These are phyloP conservation scores for Cladorrhinum samala DNA, from an alignment of 495 filamentous ascomycete genomes.

Conservation along the genomic window DNA sequence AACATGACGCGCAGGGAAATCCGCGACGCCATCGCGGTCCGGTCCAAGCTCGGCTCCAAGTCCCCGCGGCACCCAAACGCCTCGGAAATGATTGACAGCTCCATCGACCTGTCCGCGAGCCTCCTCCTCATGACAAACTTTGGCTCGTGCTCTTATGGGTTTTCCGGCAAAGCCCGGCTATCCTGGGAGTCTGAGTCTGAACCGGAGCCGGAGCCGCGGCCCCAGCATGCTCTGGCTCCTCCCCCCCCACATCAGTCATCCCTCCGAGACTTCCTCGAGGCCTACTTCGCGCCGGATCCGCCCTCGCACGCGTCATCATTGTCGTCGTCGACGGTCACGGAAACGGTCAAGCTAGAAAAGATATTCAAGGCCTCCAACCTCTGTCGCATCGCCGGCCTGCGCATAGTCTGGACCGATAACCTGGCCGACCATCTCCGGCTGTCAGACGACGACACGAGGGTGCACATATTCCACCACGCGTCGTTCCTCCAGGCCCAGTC, in stretches of 20 bases:
- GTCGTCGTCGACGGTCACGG: too few species aligned
- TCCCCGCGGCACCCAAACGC: not conserved
- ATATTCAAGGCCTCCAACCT: not conserved
- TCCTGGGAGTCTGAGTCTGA: not conserved
- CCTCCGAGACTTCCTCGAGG: too few species aligned
- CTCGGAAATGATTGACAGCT: slow-evolving; percentile 1
- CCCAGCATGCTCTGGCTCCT: too few species aligned
- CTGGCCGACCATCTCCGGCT: slow-evolving; percentile 42
- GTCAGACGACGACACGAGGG: slow-evolving; percentile 32
- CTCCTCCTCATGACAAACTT: slow-evolving; percentile 8
- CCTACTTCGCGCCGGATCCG: too few species aligned
- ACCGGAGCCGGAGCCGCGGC: too few species aligned
- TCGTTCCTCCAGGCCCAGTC: slow-evolving; percentile 29
- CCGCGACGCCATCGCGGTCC: not conserved
- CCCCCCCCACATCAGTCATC: too few species aligned
- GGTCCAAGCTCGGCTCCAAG: too few species aligned
- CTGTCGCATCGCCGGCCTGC: slow-evolving; percentile 31
- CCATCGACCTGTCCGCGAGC: slow-evolving; percentile 4
- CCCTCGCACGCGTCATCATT: too few species aligned
- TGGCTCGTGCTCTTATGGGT: not conserved
- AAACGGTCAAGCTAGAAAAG: not conserved
- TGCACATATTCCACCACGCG: slow-evolving; percentile 43
- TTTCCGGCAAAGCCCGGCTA: not conserved
- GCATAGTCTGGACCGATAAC: slow-evolving; percentile 39
- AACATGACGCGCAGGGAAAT: not conserved